Evolutionary conservation across 2,329 filamentous ascomycete species (phyloP).

Genomic region (Pseudonectria foliicola): DNA sequence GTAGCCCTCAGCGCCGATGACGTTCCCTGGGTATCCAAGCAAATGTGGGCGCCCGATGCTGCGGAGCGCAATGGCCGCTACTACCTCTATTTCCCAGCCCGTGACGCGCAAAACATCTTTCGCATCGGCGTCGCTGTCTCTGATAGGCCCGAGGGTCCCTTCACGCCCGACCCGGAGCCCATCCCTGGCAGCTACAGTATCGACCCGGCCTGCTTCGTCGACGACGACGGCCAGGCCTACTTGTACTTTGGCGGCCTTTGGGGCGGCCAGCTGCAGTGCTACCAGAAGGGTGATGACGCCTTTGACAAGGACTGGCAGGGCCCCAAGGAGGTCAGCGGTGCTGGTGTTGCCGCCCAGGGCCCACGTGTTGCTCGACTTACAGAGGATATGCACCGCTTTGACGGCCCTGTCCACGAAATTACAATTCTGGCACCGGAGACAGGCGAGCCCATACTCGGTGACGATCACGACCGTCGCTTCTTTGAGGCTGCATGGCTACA

Average conservation of each 20-base stretch:
- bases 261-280: conserved; percentile 77
- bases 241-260: conserved; percentile 72
- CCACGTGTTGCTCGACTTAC: conserved; percentile 60
- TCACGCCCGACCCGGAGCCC: conserved; percentile 54
- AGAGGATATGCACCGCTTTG: conserved; percentile 60
- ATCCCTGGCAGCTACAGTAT: conserved; percentile 69
- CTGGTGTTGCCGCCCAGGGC: conserved; percentile 50
- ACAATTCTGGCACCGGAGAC: conserved; percentile 57
- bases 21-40: conserved; percentile 70
- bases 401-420: conserved; percentile 48
- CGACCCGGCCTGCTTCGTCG: conserved; percentile 69
- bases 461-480: conserved; percentile 68
- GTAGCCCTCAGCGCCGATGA: conserved; percentile 57
- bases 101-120: conserved; percentile 63
- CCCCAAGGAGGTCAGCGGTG: conserved; percentile 51
- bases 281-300: conserved; percentile 44
- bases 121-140: conserved; percentile 65
- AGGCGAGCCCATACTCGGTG: conserved; percentile 50
- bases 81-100: conserved; percentile 71
- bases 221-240: conserved; percentile 37
- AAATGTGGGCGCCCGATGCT: conserved; percentile 76
- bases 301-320: conserved; percentile 51
- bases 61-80: conserved; percentile 61
- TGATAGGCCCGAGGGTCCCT: conserved; percentile 61
- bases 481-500: conserved; percentile 80